phyloP scores from a whole-genome alignment of 2,329 filamentous ascomycete genomes.

The Eurotiales sp. region DNA sequence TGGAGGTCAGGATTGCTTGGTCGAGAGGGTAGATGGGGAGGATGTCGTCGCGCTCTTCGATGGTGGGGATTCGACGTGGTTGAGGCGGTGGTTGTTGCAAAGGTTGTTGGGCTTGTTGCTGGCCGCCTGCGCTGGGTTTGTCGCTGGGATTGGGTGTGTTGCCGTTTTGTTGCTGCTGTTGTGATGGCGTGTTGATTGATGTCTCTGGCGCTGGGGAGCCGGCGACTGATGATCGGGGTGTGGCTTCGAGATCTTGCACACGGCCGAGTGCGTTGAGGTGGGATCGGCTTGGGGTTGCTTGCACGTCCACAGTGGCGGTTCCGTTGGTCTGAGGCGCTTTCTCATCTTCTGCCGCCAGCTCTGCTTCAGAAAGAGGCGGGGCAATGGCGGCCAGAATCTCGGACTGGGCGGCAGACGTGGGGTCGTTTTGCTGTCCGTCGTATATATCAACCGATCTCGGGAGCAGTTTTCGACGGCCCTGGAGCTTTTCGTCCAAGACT shows the following conservation, averaged over 20 bases:
- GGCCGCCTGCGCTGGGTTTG: constrained; percentile 14
- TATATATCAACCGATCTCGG: constrained; percentile 91
- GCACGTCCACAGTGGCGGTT: constrained; percentile 22
- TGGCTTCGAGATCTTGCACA: constrained; percentile 65
- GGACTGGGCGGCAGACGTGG: constrained; percentile 77
- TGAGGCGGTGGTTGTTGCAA: constrained; percentile 24
- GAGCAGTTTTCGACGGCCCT: constrained; percentile 73
- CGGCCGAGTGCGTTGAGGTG: constrained; percentile 65
- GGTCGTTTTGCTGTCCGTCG: constrained; percentile 88
- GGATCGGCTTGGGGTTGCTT: constrained; percentile 46
- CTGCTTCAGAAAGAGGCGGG: constrained; percentile 31
- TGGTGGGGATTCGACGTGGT: constrained; percentile 40
- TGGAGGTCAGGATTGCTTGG: constrained; percentile 82
- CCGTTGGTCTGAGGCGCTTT: constrained; percentile 23
- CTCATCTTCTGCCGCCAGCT: constrained; percentile 33
- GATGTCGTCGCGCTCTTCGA: constrained; percentile 68
- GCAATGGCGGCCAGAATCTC: constrained; percentile 55
- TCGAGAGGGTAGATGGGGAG: constrained; percentile 82
- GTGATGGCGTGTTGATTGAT: constrained; percentile 64
- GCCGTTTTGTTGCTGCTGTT: constrained; percentile 19
- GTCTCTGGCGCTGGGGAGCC: constrained; percentile 84
- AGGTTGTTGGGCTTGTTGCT: background rate
- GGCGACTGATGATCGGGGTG: constrained; percentile 79
- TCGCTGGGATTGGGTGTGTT: constrained; percentile 38
- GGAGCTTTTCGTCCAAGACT: too few relatives aligned